phyloP scores from a whole-genome alignment of 2,329 filamentous ascomycete genomes.

The Pseudopyricularia cyperi region DNA sequence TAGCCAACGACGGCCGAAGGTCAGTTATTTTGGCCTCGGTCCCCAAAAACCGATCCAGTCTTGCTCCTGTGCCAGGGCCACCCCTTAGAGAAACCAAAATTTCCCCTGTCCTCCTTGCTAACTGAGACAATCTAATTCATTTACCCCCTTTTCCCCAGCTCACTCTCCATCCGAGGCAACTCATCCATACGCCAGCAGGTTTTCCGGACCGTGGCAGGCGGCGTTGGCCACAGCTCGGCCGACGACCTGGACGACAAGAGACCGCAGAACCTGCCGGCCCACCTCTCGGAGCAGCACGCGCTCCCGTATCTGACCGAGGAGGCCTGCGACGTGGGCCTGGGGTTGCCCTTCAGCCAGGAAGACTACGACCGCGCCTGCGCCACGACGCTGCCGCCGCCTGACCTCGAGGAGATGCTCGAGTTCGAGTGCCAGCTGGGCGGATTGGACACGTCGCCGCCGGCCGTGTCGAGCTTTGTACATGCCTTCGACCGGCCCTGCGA shows the following conservation, averaged over 20 bases:
- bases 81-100: neutral
- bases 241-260: neutral
- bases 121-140: neutral
- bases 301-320: slow-evolving; percentile 5
- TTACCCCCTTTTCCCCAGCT: slow-evolving; percentile 1
- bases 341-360: neutral
- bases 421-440: slow-evolving; percentile 2
- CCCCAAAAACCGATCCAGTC: no score
- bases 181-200: neutral
- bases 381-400: slow-evolving; percentile 9
- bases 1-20: neutral
- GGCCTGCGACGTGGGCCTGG: slow-evolving; percentile 2
- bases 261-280: neutral
- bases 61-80: no score
- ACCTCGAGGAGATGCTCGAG: slow-evolving; percentile 6
- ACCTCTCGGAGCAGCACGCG: neutral
- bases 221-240: neutral
- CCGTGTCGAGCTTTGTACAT: neutral
- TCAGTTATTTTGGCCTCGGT: neutral
- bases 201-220: neutral
- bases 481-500: neutral
- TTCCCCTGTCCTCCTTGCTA: neutral
- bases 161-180: slow-evolving; percentile 1
- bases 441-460: neutral
- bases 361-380: slow-evolving; percentile 5